A percentile compares a stretch with the other conserved stretches of the same genome.
These are phyloP conservation scores for Tarenaya hassleriana DNA, from an alignment of 345 rosid genomes.

Conservation along the genomic window DNA sequence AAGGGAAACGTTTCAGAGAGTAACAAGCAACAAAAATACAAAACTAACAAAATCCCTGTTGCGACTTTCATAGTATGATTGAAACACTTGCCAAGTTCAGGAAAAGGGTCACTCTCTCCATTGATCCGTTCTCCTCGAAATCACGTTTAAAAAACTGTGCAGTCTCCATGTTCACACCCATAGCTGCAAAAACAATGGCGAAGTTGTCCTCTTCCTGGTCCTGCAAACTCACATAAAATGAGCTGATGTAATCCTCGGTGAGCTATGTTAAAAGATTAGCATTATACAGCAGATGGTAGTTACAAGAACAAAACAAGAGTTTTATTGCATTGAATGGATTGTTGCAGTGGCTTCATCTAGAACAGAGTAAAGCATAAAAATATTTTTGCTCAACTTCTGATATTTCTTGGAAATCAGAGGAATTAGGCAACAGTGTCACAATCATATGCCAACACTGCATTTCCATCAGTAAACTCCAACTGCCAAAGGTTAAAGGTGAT, in stretches of 20 bases:
- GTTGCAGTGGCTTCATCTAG: neutral
- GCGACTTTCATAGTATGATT: conserved; percentile 4
- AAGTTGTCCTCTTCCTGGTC: conserved; percentile 80
- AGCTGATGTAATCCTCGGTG: conserved; percentile 7
- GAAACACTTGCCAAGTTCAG: conserved; percentile 56
- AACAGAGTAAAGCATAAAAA: neutral
- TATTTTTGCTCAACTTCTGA: neutral
- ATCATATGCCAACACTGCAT: neutral
- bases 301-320: no score
- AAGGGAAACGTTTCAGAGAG: conserved; percentile 11
- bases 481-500: conserved; percentile 5
- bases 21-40: no score
- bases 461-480: conserved; percentile 2
- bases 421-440: neutral
- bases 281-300: no score
- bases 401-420: neutral
- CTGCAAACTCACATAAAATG: conserved; percentile 34
- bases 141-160: conserved; percentile 94
- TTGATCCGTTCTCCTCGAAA: conserved; percentile 91
- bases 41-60: conserved; percentile 6
- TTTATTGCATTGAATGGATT: conserved; percentile 6
- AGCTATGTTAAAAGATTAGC: neutral
- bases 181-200: conserved; percentile 94
- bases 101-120: conserved; percentile 93
- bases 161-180: conserved; percentile 98